A percentile compares a stretch with the other conserved stretches of the same genome.
phyloP scores from a whole-genome alignment of 2,329 filamentous ascomycete species.

The Boeremia exigua region DNA sequence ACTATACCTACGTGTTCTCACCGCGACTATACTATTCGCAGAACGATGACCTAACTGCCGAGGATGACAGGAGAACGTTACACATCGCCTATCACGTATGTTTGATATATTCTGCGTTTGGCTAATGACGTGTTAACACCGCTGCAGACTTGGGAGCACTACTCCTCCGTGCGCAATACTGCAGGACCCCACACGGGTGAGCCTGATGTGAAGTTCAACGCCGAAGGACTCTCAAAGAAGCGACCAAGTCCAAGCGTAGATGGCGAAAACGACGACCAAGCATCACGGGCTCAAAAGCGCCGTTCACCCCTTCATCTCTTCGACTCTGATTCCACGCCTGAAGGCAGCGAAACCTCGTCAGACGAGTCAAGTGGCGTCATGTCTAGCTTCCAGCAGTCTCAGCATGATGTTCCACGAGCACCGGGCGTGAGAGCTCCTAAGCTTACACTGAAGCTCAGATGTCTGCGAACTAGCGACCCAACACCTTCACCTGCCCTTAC shows the following conservation, averaged over 20 bases:
- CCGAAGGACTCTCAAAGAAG: constrained; percentile 47
- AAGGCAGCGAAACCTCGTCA: constrained; percentile 45
- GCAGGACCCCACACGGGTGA: constrained; percentile 64
- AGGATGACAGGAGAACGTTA: constrained; percentile 48
- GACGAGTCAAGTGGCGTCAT: constrained; percentile 42
- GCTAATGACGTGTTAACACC: constrained; percentile 23
- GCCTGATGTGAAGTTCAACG: constrained; percentile 53
- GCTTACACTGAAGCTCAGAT: constrained; percentile 43
- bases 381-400: constrained; percentile 33
- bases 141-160: constrained; percentile 67
- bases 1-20: constrained; percentile 58
- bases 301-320: constrained; percentile 55
- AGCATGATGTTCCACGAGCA: constrained; percentile 27
- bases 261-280: constrained; percentile 57
- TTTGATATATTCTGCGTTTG: constrained; percentile 12
- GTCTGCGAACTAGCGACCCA: constrained; percentile 35
- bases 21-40: constrained; percentile 46
- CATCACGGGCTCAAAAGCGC: constrained; percentile 60
- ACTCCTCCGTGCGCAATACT: constrained; percentile 68
- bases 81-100: constrained; percentile 71
- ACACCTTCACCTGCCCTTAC: constrained; percentile 24
- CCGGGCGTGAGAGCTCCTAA: constrained; percentile 33
- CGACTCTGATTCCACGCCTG: constrained; percentile 49
- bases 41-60: constrained; percentile 37
- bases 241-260: constrained; percentile 60